phyloP scores from a whole-genome alignment of 768 basidiomycete species.

The Boletus vermiculosoides region DNA sequence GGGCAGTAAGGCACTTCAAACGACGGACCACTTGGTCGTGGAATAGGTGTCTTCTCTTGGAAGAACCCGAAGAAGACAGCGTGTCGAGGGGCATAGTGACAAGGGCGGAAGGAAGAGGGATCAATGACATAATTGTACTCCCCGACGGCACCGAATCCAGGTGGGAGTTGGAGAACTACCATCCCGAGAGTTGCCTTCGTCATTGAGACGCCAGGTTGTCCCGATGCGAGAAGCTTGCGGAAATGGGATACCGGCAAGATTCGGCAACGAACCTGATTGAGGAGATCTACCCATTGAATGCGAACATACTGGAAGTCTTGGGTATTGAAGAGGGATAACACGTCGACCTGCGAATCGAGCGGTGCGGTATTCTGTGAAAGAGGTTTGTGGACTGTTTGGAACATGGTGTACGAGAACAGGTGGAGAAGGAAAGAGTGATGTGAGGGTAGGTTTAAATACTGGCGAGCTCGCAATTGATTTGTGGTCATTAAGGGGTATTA shows the following conservation, averaged over 20 bases:
- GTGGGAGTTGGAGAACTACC: constrained; percentile 43
- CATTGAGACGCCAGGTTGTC: constrained; percentile 54
- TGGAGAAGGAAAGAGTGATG: background rate
- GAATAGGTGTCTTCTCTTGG: constrained; percentile 51
- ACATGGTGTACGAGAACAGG: background rate
- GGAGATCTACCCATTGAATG: constrained; percentile 64
- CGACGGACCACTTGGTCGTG: constrained; percentile 30
- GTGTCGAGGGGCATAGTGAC: constrained; percentile 59
- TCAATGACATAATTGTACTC: constrained; percentile 65
- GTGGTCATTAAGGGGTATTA: background rate
- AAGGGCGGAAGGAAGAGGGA: constrained; percentile 47
- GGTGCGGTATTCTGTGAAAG: too few species aligned
- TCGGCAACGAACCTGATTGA: constrained; percentile 58
- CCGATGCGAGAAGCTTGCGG: constrained; percentile 45
- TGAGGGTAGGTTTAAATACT: background rate
- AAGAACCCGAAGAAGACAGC: constrained; percentile 68
- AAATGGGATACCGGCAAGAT: constrained; percentile 52
- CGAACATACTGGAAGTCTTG: constrained; percentile 46
- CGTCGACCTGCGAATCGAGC: too few species aligned
- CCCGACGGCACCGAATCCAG: constrained; percentile 53
- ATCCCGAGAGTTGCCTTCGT: constrained; percentile 50
- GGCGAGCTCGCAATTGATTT: too few species aligned
- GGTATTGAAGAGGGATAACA: background rate
- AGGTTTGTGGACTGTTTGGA: too few species aligned
- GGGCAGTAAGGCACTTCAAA: constrained; percentile 57